These are phyloP conservation scores for Capronia epimyces DNA, from an alignment of 2,329 filamentous ascomycete species.

Conservation along the genomic window DNA sequence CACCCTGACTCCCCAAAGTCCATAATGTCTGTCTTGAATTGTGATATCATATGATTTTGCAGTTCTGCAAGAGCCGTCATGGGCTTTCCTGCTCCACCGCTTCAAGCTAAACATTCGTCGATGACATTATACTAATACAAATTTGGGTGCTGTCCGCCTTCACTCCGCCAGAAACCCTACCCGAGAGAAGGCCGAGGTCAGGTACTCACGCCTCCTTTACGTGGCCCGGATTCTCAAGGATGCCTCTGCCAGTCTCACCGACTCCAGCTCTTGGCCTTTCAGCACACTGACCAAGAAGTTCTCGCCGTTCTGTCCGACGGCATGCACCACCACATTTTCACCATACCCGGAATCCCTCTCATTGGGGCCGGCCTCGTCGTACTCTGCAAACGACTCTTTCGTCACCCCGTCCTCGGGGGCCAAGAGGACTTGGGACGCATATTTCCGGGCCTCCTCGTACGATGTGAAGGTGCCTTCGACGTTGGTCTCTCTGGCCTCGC, in stretches of 20 bases:
- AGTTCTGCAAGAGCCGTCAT: too few relatives aligned
- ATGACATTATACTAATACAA: too few relatives aligned
- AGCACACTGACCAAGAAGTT: slow-evolving; percentile 32
- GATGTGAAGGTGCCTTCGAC: slow-evolving; percentile 28
- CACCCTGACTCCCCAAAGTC: too few relatives aligned
- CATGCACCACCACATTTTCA: slow-evolving; percentile 34
- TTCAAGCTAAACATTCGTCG: too few relatives aligned
- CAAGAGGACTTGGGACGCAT: slow-evolving; percentile 27
- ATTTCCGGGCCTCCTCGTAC: slow-evolving; percentile 29
- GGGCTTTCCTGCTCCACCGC: too few relatives aligned
- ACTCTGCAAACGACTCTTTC: slow-evolving; percentile 30
- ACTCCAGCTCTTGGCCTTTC: slow-evolving; percentile 30
- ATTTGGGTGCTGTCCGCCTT: too few relatives aligned
- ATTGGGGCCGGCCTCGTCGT: slow-evolving; percentile 28
- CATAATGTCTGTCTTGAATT: too few relatives aligned
- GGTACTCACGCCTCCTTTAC: background rate
- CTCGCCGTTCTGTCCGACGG: slow-evolving; percentile 28
- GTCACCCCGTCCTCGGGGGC: slow-evolving; percentile 23
- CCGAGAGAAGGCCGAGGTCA: too few relatives aligned
- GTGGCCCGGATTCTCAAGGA: slow-evolving; percentile 18
- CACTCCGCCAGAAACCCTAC: too few relatives aligned
- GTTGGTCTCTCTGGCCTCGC: slow-evolving; percentile 25
- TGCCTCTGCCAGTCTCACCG: slow-evolving; percentile 26
- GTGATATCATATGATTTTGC: too few relatives aligned
- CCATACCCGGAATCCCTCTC: slow-evolving; percentile 32